Evolutionary conservation across 148 eudicot genomes (phyloP), one percentile per base, ranked within the genome.

Genomic region (Persicaria tinctoria): DNA sequence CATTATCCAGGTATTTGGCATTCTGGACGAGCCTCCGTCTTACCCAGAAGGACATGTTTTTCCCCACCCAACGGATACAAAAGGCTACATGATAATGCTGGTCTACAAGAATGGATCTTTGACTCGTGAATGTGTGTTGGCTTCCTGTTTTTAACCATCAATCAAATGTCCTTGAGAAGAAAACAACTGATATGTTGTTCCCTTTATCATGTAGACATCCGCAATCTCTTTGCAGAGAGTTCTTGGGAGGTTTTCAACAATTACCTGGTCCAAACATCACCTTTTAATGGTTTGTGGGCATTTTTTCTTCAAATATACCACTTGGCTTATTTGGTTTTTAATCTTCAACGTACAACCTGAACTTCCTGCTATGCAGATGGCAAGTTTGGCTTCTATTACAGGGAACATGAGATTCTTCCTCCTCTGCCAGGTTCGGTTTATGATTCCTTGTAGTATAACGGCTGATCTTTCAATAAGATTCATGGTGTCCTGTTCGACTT

Each of bases 11-110:
- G 96, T 94, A 57, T 94, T 94, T 78, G 97, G 97, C 68, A 94
- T 91, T 75, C 82, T 90, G 12, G 78, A 74, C 55, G 93, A 94
- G 41, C 97, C 84, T 78, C 90, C 86, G 59, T 91, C 96, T 64
- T 80, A 90, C 75, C 75, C 87, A 75, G 98, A 91, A 82, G 97
- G 98, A 45, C 98, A 94, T 80, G 90, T 88, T 62, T 94, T 94
- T 72, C 98, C 98, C 75, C 90, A 90, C 80, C 98, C 98, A 8
- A 93, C 90, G 72, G 90, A 91, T 82, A 77, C 86, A n/a, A 77
- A 89, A 78, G 88, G 93, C 73, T 91, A 86, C 80, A 94, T 94
- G 98, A 93, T 94, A 14, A 91, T 94, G 98, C 83, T 94, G 68
- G 76, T 81, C 83, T 94, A 94, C 79, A 94, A 94, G 79, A 94